A percentile compares a stretch with the other conserved stretches of the same genome.
phyloP scores from a whole-genome alignment of 129 eudicot species.

The Pulicaria dysenterica region DNA sequence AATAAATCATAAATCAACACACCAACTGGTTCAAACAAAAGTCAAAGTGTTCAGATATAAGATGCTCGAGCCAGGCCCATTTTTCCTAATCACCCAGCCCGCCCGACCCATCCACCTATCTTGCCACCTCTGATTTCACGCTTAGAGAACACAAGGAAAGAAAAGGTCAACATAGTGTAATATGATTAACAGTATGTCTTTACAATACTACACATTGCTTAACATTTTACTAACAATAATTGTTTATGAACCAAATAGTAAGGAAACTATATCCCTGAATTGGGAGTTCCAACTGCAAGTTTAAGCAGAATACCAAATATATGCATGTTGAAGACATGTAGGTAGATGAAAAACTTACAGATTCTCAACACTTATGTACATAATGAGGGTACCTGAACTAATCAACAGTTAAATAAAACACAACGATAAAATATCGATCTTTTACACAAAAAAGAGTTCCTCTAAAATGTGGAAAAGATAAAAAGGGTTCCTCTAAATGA shows the following conservation, averaged over 20 bases:
- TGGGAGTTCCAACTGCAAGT: slow-evolving; percentile 4
- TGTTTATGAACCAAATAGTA: slow-evolving; percentile 1
- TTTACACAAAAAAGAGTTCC: not conserved
- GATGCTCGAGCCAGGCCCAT: not conserved
- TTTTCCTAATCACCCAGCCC: not conserved
- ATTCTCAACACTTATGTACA: not conserved
- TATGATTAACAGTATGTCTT: not conserved
- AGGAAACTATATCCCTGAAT: not conserved
- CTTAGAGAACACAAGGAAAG: not conserved
- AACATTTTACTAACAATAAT: not conserved
- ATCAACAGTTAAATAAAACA: not conserved
- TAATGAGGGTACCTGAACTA: not conserved
- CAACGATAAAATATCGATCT: not conserved
- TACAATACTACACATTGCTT: not conserved
- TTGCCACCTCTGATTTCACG: not conserved
- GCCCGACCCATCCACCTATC: not conserved
- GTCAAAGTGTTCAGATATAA: not conserved
- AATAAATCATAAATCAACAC: not conserved
- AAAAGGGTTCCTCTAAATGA: too few species aligned
- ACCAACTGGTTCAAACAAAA: not conserved
- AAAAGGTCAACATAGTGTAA: not conserved
- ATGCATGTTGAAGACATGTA: not conserved
- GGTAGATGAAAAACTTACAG: not conserved
- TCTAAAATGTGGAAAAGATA: not conserved
- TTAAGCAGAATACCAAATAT: not conserved